A percentile compares a stretch with the other conserved stretches of the same genome.
phyloP scores from a whole-genome alignment of 441 rosid genomes.

The Cnidoscolus chayamansa region DNA sequence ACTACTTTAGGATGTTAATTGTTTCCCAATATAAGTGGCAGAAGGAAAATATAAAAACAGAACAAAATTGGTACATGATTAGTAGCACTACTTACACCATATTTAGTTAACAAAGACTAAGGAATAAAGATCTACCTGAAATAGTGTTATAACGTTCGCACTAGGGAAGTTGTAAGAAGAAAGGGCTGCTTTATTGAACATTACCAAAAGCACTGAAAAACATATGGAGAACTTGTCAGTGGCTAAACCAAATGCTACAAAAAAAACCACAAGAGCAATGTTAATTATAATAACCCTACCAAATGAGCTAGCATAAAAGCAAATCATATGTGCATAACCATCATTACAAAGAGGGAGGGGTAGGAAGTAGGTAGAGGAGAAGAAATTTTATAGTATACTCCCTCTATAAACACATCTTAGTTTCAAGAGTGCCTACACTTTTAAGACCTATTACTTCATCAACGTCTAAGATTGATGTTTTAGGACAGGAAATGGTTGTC shows the following conservation, averaged over 20 bases:
- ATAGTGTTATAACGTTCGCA: conserved; percentile 83
- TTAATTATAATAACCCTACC: background rate
- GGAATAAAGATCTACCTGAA: conserved; percentile 47
- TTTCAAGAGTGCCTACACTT: background rate
- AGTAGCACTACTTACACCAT: background rate
- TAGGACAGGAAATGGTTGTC: background rate
- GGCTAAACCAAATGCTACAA: background rate
- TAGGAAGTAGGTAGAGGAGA: background rate
- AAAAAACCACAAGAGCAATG: background rate
- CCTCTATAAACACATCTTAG: background rate
- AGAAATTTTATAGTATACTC: background rate
- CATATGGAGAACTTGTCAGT: background rate
- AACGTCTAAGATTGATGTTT: background rate
- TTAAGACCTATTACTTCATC: background rate
- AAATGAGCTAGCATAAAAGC: background rate
- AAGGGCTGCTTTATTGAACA: conserved; percentile 98
- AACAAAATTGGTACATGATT: background rate
- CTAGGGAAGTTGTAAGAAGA: conserved; percentile 78
- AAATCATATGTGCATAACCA: background rate
- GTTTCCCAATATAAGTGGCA: too few relatives aligned
- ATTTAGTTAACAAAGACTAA: background rate
- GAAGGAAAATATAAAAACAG: too few relatives aligned
- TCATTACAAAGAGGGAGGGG: background rate
- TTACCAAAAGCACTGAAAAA: conserved; percentile 55
- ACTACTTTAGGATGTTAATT: too few relatives aligned